Evolutionary conservation across 371 early-diverging fungal species (phyloP).

Genomic region (Mycotypha africana): DNA sequence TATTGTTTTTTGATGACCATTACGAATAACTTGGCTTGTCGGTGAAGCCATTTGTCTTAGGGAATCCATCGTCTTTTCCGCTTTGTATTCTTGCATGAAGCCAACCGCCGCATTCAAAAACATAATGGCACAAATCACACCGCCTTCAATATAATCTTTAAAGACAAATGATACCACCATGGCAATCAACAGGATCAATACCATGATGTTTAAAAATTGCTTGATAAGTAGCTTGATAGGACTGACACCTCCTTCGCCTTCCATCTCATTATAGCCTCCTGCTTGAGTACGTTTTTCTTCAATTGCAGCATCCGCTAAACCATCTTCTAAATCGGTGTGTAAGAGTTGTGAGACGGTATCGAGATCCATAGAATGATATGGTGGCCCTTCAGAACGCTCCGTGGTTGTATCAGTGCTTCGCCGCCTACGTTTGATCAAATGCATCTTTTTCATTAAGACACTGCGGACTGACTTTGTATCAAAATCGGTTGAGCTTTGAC

Average conservation of each 20-base stretch:
- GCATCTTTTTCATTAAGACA: constrained; percentile 30
- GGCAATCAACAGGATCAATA: constrained; percentile 73
- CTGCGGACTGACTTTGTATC: constrained; percentile 37
- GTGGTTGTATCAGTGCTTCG: constrained; percentile 10
- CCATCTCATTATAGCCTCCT: constrained; percentile 70
- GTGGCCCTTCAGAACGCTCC: constrained; percentile 34
- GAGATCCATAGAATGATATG: constrained; percentile 52
- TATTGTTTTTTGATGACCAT: constrained; percentile 65
- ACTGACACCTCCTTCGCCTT: constrained; percentile 63
- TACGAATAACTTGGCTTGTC: constrained; percentile 74
- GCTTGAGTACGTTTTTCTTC: constrained; percentile 42
- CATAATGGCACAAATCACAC: constrained; percentile 72
- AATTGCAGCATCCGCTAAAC: constrained; percentile 52
- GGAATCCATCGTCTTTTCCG: constrained; percentile 89
- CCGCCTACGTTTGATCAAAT: constrained; percentile 26
- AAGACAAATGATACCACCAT: constrained; percentile 61
- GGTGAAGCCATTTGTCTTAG: constrained; percentile 82
- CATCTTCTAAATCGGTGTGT: constrained; percentile 51
- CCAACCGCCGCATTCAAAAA: constrained; percentile 80
- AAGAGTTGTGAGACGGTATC: constrained; percentile 54
- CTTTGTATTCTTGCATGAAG: constrained; percentile 85
- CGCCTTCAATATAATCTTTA: constrained; percentile 66
- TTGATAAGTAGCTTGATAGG: constrained; percentile 61
- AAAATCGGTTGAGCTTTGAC: constrained; percentile 16
- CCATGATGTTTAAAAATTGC: constrained; percentile 81